Base-by-base conservation (phyloP, 768 basidiomycete species). In the Boletus eberwhitei region DNA sequence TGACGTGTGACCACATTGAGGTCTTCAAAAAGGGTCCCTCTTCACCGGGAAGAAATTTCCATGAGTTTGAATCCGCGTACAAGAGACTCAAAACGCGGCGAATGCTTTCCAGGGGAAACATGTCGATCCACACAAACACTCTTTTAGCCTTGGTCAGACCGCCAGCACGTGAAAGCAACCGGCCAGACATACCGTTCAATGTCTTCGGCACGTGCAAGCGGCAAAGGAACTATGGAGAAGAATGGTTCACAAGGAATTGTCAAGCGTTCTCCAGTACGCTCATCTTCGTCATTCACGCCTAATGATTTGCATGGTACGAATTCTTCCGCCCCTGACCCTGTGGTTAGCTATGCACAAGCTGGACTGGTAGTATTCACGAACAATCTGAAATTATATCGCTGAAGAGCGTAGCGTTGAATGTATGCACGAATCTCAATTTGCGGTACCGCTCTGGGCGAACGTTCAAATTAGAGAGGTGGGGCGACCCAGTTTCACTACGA, bases 71-170 rank as follows among this genome's bases (percentile, higher is more conserved):
- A 37, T 67, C 61, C 9, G 64, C 64, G 41, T 67, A 71, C 22
- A 69, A 48, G 24, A 74, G 54, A 44, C 71, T 71, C 52, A 78
- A 57, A 24, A 75, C 54, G 29, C 74, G 71, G 60, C 80, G 78
- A 14, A 74, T 73, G 9, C 79, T 84, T 61, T 76, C 74, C 22
- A 86, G 64, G 5, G 83, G 81, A 44, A 81, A 73, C 52, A 74
- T 74, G 26, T 75, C 74, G 16, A 84, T 59, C 83, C 83, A 85
- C 24, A 71, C 65, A 22, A 70, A 64, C 38, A 83, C 64, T 31
- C 83, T 84, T 48, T 24, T 21, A 9, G 46, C 16, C 21, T 38
- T 34, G 3, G 29, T 58, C 36, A 62, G 48, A 53, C 39, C n/a
- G 40, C 17, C 9, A 37, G 19, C 41, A 8, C 6, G 24, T 46